A percentile compares a stretch with the other conserved stretches of the same genome.
Evolutionary conservation across 306 rosid genomes (phyloP).

Genomic region (Dicorynia guianensis): DNA sequence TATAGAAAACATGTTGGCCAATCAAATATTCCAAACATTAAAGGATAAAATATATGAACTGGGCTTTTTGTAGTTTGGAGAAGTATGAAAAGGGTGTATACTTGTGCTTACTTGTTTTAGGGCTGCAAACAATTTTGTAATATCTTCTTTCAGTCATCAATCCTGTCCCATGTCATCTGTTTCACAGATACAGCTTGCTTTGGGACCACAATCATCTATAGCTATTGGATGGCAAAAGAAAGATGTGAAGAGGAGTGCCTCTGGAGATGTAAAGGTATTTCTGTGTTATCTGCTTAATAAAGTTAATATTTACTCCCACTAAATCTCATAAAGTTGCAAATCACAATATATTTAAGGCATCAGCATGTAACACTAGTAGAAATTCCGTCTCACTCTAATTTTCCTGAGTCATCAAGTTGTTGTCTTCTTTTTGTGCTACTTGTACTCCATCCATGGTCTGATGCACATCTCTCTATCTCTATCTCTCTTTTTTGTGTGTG

Average conservation of each 20-base stretch:
- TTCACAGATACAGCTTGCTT: constrained; percentile 76
- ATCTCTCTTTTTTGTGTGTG: background rate
- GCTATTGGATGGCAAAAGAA: constrained; percentile 92
- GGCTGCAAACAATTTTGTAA: constrained; percentile 25
- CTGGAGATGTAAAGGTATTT: constrained; percentile 91
- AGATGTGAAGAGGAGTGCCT: constrained; percentile 71
- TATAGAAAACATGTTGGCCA: background rate
- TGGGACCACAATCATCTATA: constrained; percentile 85
- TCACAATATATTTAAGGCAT: background rate
- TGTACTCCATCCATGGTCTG: background rate
- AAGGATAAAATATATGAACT: constrained; percentile 10
- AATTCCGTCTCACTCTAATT: background rate
- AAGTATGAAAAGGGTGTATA: constrained; percentile 17
- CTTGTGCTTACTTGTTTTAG: background rate
- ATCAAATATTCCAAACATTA: constrained; percentile 15
- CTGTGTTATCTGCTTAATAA: constrained; percentile 36
- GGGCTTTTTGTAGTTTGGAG: constrained; percentile 23
- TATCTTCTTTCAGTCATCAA: constrained; percentile 22
- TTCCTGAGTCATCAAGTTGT: background rate
- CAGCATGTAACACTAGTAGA: background rate
- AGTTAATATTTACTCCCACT: background rate
- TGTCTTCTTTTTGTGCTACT: background rate
- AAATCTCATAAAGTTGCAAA: background rate
- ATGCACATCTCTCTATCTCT: background rate
- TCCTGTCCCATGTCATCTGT: constrained; percentile 32